Percentiles rank a stretch among this genome's conserved stretches.
Evolutionary conservation across 140 eudicot genomes (phyloP).

Genomic region (Flaveria floridana): DNA sequence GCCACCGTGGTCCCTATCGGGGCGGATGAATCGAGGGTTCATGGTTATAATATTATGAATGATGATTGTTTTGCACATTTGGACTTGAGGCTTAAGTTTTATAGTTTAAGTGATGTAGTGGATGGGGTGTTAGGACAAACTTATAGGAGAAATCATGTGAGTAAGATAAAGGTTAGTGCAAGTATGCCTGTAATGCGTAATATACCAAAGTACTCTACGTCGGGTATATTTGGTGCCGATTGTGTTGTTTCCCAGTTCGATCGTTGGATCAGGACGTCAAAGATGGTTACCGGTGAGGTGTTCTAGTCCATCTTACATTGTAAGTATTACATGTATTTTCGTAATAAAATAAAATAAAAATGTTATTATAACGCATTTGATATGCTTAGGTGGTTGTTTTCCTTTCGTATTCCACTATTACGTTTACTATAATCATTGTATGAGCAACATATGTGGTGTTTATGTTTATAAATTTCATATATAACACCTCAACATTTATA

Average conservation of each 20-base stretch:
- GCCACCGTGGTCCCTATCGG: constrained; percentile 60
- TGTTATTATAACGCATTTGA: not conserved
- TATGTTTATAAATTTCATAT: not conserved
- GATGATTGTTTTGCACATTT: constrained; percentile 86
- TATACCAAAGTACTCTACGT: constrained; percentile 41
- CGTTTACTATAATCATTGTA: not conserved
- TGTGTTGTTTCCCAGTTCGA: constrained; percentile 52
- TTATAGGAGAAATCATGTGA: constrained; percentile 52
- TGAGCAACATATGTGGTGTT: not conserved
- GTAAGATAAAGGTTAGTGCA: constrained; percentile 58
- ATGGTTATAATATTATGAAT: constrained; percentile 54
- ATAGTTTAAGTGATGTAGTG: constrained; percentile 47
- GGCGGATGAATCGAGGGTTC: constrained; percentile 53
- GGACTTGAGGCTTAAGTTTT: constrained; percentile 70
- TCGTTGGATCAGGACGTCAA: constrained; percentile 24
- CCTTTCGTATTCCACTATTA: not conserved
- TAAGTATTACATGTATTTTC: not conserved
- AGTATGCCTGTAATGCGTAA: constrained; percentile 80
- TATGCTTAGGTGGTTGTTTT: not conserved
- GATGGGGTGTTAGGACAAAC: constrained; percentile 81
- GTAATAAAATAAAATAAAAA: constrained; percentile 9
- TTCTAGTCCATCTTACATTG: constrained; percentile 16
- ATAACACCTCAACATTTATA: not conserved
- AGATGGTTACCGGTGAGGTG: constrained; percentile 6
- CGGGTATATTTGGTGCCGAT: constrained; percentile 57